Percentiles rank a stretch among this genome's conserved stretches.
Conservation (phyloP, 371 early-diverging fungal genomes). For the Blastocladiella emersonii region DNA sequence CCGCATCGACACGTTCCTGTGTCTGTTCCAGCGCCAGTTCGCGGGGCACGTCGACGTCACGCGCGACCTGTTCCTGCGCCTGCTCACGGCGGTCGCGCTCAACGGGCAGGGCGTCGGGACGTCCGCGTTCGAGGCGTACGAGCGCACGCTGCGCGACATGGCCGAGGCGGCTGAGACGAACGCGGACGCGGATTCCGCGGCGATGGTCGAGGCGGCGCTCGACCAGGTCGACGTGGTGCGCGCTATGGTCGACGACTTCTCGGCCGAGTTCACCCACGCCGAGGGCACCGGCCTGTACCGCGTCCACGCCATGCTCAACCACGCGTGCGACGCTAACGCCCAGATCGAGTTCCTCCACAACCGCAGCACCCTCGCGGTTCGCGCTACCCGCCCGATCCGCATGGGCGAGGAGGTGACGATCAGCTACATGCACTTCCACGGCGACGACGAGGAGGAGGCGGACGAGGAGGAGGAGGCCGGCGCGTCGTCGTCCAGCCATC, state of each 20-base stretch:
- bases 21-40: slow-evolving; percentile 3
- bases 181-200: neutral
- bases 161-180: neutral
- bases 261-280: slow-evolving; percentile 10
- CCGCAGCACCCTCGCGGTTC: neutral
- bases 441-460: neutral
- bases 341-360: slow-evolving; percentile 5
- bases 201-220: neutral
- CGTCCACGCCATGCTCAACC: slow-evolving; percentile 7
- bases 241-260: slow-evolving; percentile 7
- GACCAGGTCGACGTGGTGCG: slow-evolving; percentile 7
- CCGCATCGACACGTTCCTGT: neutral
- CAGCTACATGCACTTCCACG: slow-evolving; percentile 8
- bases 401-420: slow-evolving; percentile 8
- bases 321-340: slow-evolving; percentile 10
- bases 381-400: neutral
- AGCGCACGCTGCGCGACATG: neutral
- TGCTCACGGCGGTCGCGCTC: slow-evolving; percentile 4
- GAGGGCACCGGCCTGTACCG: slow-evolving; percentile 11
- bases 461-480: neutral
- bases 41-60: neutral
- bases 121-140: neutral
- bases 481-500: neutral
- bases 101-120: slow-evolving; percentile 10
- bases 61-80: neutral